Evolutionary conservation across 129 eudicot genomes (phyloP), one percentile per base, ranked within the genome.

Genomic region (Glebionis coronaria): DNA sequence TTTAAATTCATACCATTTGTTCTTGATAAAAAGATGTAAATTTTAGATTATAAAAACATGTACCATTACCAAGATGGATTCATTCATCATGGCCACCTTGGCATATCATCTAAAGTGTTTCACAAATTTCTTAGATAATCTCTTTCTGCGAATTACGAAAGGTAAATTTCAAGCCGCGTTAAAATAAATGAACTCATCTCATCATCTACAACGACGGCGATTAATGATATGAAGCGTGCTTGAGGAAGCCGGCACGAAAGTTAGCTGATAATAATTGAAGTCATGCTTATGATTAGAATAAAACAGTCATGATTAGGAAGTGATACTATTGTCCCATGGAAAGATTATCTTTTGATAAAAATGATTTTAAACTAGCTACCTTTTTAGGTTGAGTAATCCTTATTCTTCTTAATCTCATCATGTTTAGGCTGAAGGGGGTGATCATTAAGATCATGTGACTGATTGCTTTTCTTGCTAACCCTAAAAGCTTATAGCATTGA

Each of bases 1-100:
- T 82, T 84, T 81, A 79, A 82, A 65, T 59, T 75, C 72, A 58
- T 20, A 75, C 84, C 95, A 82, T 67, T 52, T 50, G 31, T 68
- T 75, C 61, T 60, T 60, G 74, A 75, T 42, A 75, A 60, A 65
- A 68, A 76, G 63, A 74, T 46, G 56, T 23, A 40, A n/a, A 6
- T 25, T 73, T 44, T 68, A n/a, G 47, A 67, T 67, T 57, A 67
- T 59, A 67, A 75, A 57, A 58, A 66, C 23, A 47, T 31, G 5
- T 57, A 57, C 27, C 13, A 57, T n/a, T n/a, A n/a, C 46, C n/a
- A 74, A 62, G 70, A 69, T 68, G 64, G 47, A 44, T 51, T 62
- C 28, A 68, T 76, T 76, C 74, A 52, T 19, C 59, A 46, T 4
- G 16, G 40, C 61, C 75, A 76, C 50, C 70, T 61, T 67, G 74